Base-by-base conservation (phyloP, 139 green algal genomes). In the Coelastrella sp. region DNA sequence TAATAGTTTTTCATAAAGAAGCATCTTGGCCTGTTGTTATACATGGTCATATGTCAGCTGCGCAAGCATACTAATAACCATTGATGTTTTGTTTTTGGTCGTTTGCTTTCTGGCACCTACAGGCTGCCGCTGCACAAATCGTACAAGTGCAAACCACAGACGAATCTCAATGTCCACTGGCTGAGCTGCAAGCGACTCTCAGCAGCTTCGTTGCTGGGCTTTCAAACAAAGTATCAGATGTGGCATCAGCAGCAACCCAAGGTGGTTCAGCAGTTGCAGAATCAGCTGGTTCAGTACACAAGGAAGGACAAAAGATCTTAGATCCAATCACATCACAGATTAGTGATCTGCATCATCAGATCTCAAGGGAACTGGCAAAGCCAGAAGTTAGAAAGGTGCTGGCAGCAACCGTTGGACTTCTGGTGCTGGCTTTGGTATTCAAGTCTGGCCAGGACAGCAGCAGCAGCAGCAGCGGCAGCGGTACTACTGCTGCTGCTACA, bases 111-210 rank as follows among this genome's bases (percentile, higher is more conserved):
- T 41, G 30, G 21, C 15, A n/a, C 57, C n/a, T 4, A 48, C 66
- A 63, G 37, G 75, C 75, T 69, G 75, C 75, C 38, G 75, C 75
- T 11, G 75, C 75, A 15, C 75, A 82, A 11, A 27, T 82, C 3
- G 27, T 69, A 34, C 23, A 69, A n/a, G 25, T 81, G 19, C 51
- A 82, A 32, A 81, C 73, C 15, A 53, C 35, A 25, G 30, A 41
- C 9, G 75, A 57, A 23, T 15, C 75, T 5, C 5, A 51, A 8
- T 59, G 11, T 3, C 25, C 75, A 5, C 3, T 51, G 53, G 35
- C 69, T 38, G 35, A 82, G 75, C 75, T 82, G 35, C 35, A 82
- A 15, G 38, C 35, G 4, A 37, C 25, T 21, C 62, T 35, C 41
- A 59, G n/a, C 67, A 79, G 41, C 69, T 9, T 79, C 7, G 7